Conservation (phyloP, 768 basidiomycete species). For the Suillus paluster region DNA sequence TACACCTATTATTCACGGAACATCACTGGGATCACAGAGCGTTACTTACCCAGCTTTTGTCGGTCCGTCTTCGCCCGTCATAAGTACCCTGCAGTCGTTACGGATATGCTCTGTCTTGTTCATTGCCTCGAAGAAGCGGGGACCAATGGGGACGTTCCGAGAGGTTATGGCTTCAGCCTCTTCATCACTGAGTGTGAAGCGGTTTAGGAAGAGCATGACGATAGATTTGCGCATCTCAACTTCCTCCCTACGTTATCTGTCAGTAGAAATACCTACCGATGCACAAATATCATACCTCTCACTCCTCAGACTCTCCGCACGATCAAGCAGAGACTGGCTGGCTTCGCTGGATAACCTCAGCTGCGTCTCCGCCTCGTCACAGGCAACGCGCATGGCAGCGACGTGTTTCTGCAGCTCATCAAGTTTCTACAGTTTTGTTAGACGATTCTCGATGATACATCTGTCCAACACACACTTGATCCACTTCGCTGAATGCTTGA, state of each 20-base stretch:
- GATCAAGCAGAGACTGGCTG: conserved; percentile 79
- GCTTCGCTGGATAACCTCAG: conserved; percentile 75
- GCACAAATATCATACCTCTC: conserved; percentile 58
- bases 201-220: conserved; percentile 75
- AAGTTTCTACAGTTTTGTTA: conserved; percentile 66
- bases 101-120: conserved; percentile 85
- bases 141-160: conserved; percentile 75
- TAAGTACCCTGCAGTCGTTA: conserved; percentile 81
- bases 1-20: conserved; percentile 2
- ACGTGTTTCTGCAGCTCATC: conserved; percentile 79
- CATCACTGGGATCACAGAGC: background rate
- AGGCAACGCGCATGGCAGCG: conserved; percentile 76
- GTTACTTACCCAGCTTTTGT: conserved; percentile 72
- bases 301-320: conserved; percentile 74
- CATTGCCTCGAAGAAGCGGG: conserved; percentile 82
- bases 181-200: conserved; percentile 80
- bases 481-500: conserved; percentile 84
- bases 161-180: conserved; percentile 80
- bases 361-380: conserved; percentile 82
- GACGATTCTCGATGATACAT: conserved; percentile 4
- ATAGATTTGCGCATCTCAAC: conserved; percentile 76
- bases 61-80: conserved; percentile 83
- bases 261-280: background rate
- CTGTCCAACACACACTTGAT: conserved; percentile 66
- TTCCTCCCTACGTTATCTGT: conserved; percentile 51